These are phyloP conservation scores for Rhodotorula diobovata DNA, from an alignment of 768 basidiomycete species.

Conservation along the genomic window DNA sequence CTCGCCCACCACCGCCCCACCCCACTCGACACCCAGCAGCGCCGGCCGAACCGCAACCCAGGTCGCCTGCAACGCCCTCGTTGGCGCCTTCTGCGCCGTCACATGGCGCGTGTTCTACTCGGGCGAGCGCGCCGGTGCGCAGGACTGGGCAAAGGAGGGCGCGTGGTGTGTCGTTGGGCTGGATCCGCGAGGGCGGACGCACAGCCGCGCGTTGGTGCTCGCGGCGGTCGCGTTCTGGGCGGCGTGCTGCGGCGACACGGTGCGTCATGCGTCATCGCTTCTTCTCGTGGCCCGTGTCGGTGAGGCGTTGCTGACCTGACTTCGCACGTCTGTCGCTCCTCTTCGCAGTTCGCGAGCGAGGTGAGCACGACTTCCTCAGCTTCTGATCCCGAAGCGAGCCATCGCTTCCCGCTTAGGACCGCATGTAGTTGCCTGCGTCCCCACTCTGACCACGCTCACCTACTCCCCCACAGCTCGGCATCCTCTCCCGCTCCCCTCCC, in stretches of 20 bases:
- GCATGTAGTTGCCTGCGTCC: too few relatives aligned
- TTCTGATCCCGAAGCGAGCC: too few relatives aligned
- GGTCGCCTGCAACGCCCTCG: conserved; percentile 67
- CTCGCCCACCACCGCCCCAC: neutral
- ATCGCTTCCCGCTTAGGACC: too few relatives aligned
- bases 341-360: conserved; percentile 65
- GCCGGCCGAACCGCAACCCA: conserved; percentile 68
- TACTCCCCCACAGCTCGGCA: conserved; percentile 57
- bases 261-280: neutral
- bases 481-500: conserved; percentile 63
- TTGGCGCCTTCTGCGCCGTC: conserved; percentile 59
- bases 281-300: neutral
- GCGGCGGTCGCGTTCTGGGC: conserved; percentile 34
- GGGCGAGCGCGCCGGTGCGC: conserved; percentile 1
- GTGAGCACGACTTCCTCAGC: neutral
- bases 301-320: neutral
- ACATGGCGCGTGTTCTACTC: conserved; percentile 54
- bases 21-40: conserved; percentile 38
- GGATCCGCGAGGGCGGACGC: neutral
- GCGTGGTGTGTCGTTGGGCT: conserved; percentile 20
- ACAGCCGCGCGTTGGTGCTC: conserved; percentile 20
- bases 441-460: too few relatives aligned
- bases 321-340: neutral
- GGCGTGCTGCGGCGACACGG: conserved; percentile 36
- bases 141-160: neutral